Base-by-base conservation (phyloP, 2,329 filamentous ascomycete genomes). In the Fusarium globosum region DNA sequence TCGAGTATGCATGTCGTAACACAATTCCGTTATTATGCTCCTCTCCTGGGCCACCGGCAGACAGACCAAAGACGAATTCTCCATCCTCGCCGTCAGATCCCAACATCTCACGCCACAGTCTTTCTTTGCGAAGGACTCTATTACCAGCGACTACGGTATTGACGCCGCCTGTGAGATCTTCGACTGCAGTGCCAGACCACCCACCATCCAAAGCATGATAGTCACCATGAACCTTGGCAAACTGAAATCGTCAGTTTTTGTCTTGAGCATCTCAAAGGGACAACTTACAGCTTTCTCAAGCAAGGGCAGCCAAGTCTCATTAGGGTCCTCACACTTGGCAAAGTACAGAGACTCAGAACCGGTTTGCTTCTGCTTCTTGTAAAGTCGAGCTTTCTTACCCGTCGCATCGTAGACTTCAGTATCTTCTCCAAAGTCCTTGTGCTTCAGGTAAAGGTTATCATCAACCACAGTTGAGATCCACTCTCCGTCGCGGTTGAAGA, bases 191-290 rank as follows among this genome's bases (percentile, higher is more conserved):
- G 23, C 86, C 90, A 8, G 90, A 87, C 78, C 89, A 93, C 0
- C 91, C 92, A 10, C 91, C 91, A 56, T 91, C 86, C 60, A 94
- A 90, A 4, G 91, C 86, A 33, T 86, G 87, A 69, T 92, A 94
- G 76, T 94, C 92, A 5, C 91, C 92, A 69, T 94, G 92, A 1
- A 90, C 89, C 79, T 94, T 94, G n/a, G 92, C 92, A 77, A 92
- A 94, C 11, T 79, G 21, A 2, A 26, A n/a, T 39, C 4, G 15
- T 79, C 39, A 78, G 64, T 11, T 36, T 23, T 6, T 7, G 4
- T n/a, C 8, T 30, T 18, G 8, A 6, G 1, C 14, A 16, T 20
- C 9, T n/a, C 1, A 8, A 21, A 1, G 8, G 14, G 10, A 12
- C 4, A n/a, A 76, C 78, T 67, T 57, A 79, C 78, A 28, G 92